Base-by-base conservation (phyloP, 2,329 filamentous ascomycete genomes). In the Rhynchosporium graminicola region DNA sequence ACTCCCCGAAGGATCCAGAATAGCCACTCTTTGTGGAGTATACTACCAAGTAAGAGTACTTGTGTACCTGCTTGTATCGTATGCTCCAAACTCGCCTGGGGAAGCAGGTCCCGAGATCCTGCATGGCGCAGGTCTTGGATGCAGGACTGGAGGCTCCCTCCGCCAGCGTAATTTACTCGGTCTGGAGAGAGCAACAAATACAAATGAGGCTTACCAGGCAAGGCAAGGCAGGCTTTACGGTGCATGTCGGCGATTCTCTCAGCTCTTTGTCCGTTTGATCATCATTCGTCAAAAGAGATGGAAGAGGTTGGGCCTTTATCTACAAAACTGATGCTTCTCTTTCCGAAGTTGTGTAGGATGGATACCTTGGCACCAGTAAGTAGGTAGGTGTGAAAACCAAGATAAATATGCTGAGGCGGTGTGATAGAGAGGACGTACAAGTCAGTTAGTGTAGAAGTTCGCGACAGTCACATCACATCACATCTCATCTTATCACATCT, bases 91-190 rank as follows among this genome's bases (percentile, higher is more conserved):
- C 50, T 38, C 50, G 50, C 15, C 33, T 38, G 20, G 33, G 51
- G 51, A 54, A 54, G 51, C 51, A 54, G 33, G 12, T 54, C 20
- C 33, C 28, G 33, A 20, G 9, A 36, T 54, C 36, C 26, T 40
- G 51, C 51, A 54, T 54, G n/a, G 36, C 33, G 20, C 51, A 54
- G n/a, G n/a, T n/a, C n/a, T 28, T 54, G 31, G 20, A 36, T 12
- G 40, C 46, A 48, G 10, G 12, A 54, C 33, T 42, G 51, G 51
- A 54, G 51, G 51, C 51, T 40, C n/a, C 26, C 20, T 13, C 38
- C 38, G 33, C n/a, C 15, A 10, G 20, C 36, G 9, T 29, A 42
- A 20, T 6, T 46, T 42, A 36, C 20, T 40, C 20, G 36, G 26
- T 38, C 6, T 10, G 10, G 28, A 40, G 33, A 29, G 28, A 40